Percentiles rank a stretch among this genome's conserved stretches.
Evolutionary conservation across 2,329 filamentous ascomycete species (phyloP).

Genomic region (Tolypocladium amazonense): DNA sequence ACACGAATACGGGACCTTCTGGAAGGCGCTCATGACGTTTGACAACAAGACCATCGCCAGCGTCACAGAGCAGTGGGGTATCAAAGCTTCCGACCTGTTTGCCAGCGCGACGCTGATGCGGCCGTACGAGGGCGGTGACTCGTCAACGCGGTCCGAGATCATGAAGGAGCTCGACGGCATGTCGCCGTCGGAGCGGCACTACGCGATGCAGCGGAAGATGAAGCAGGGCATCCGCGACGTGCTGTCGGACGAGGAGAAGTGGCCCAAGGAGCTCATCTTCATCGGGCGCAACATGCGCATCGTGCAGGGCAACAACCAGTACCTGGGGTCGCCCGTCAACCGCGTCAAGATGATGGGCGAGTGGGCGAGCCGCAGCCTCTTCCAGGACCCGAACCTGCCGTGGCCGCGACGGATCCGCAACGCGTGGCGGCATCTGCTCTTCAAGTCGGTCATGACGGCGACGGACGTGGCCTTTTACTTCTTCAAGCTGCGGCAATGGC

Average conservation of each 20-base stretch:
- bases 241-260: constrained; percentile 75
- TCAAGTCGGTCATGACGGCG: constrained; percentile 62
- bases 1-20: constrained; percentile 79
- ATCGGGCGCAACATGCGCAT: constrained; percentile 88
- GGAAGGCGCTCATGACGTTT: constrained; percentile 88
- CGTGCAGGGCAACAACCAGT: constrained; percentile 88
- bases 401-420: constrained; percentile 54
- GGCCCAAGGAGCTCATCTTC: constrained; percentile 85
- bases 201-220: constrained; percentile 80
- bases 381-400: constrained; percentile 58
- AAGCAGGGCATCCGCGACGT: constrained; percentile 59
- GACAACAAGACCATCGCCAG: constrained; percentile 71
- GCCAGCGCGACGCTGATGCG: constrained; percentile 82
- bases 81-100: constrained; percentile 82
- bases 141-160: constrained; percentile 52
- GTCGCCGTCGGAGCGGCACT: constrained; percentile 62
- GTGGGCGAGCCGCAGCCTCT: constrained; percentile 81
- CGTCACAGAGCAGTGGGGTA: constrained; percentile 74
- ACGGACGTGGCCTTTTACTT: constrained; percentile 80
- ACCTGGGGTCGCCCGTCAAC: constrained; percentile 81
- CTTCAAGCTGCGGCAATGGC: constrained; percentile 63
- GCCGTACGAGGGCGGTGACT: constrained; percentile 80
- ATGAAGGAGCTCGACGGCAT: constrained; percentile 48
- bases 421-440: constrained; percentile 70
- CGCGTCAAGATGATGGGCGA: constrained; percentile 86